Conservation (phyloP, 2,329 filamentous ascomycete species). For the Podosphaera aphanis region DNA sequence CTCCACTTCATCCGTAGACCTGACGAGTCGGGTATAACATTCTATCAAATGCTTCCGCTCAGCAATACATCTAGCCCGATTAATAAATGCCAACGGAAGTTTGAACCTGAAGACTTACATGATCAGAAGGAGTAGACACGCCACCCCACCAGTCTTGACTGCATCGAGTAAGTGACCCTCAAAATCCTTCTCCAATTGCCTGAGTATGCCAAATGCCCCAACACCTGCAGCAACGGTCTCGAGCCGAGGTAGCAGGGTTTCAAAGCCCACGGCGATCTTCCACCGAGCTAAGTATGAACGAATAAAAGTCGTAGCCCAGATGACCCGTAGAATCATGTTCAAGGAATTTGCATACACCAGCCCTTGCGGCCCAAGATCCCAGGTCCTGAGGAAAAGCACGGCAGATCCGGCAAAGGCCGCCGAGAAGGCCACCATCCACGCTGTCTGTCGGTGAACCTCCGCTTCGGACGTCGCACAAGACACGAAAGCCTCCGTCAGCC, state of each 20-base stretch:
- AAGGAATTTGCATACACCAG: constrained; percentile 70
- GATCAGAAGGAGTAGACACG: constrained; percentile 27
- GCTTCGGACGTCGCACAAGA: constrained; percentile 57
- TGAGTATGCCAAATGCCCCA: constrained; percentile 22
- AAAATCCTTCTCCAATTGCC: constrained; percentile 11
- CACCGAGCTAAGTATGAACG: constrained; percentile 31
- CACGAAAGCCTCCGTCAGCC: constrained; percentile 79
- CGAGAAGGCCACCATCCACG: constrained; percentile 71
- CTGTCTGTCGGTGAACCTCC: constrained; percentile 53
- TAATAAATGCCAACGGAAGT: background rate
- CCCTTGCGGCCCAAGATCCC: constrained; percentile 50
- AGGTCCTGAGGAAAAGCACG: constrained; percentile 47
- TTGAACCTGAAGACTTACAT: constrained; percentile 28
- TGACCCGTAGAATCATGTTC: constrained; percentile 69
- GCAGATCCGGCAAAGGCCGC: constrained; percentile 50
- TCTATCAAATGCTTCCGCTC: constrained; percentile 1
- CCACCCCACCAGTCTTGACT: constrained; percentile 25
- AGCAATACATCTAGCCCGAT: background rate
- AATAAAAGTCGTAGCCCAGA: constrained; percentile 62
- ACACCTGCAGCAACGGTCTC: constrained; percentile 22
- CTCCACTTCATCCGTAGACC: background rate
- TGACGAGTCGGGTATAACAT: background rate
- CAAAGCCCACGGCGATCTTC: constrained; percentile 20
- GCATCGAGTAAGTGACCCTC: constrained; percentile 14
- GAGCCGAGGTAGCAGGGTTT: constrained; percentile 22